Evolutionary conservation across 257 asterid genomes (phyloP), one percentile per base, ranked within the genome.

Genomic region (Echites panduratus): DNA sequence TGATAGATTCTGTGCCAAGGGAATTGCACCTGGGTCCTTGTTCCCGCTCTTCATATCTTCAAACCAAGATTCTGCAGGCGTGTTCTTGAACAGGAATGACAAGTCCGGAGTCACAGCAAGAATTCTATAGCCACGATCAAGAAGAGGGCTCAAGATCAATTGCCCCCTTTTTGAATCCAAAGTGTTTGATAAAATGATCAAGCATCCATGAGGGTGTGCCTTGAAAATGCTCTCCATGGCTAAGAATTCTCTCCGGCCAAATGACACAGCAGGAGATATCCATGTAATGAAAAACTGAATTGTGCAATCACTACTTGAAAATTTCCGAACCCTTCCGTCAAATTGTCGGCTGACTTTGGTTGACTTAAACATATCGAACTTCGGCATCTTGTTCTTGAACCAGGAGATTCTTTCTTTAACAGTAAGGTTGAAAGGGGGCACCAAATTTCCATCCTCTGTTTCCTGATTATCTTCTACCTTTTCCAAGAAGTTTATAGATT

Each of bases 1-100:
- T 0, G 96, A 92, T 20, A 89, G 63, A 43, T 92, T 88, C 4
- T 92, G 93, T 0, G 87, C 83, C n/a, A 89, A 59, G 3, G 93
- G 87, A 52, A 89, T 80, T 43, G 61, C 78, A 16, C 97, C 96
- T 0, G 93, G 85, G 49, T 78, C 79, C 79, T 27, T 83, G 45
- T 40, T 59, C 4, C 93, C 93, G 8, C 56, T 83, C 78, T 80
- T 85, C 67, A 92, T 84, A 5, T 84, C 88, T 5, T 27, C 7
- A 0, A 83, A 78, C 96, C 97, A 92, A 7, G 40, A 52, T 64
- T 84, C 79, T 6, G 79, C 87, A 0, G 97, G 90, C 0, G 93
- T 92, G 75, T 80, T 79, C 13, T 77, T 76, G 43, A 85, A 50
- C 26, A 92, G 63, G 16, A 11, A 82, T 26, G 64, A 32, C 48